These are phyloP conservation scores for Paracorniculantispora psalliotae DNA, from an alignment of 2,329 filamentous ascomycete genomes.

Conservation along the genomic window DNA sequence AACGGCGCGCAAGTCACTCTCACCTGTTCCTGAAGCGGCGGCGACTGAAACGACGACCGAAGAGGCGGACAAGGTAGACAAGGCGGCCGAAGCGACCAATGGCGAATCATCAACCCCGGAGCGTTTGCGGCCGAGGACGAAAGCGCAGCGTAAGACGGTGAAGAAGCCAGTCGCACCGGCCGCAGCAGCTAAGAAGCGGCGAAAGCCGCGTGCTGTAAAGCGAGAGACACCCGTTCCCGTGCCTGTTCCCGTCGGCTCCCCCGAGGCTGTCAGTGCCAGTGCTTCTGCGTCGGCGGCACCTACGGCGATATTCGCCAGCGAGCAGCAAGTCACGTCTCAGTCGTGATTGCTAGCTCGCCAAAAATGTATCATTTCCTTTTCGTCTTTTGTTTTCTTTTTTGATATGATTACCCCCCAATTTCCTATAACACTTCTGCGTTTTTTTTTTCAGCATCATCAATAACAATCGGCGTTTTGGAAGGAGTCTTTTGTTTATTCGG, in stretches of 20 bases:
- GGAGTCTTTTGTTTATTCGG: not conserved
- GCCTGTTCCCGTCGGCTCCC: not conserved
- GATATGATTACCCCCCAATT: not conserved
- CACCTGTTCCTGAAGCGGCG: not conserved
- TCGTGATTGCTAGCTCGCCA: not conserved
- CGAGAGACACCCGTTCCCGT: not conserved
- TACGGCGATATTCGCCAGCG: not conserved
- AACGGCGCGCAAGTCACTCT: not conserved
- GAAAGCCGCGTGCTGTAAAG: not conserved
- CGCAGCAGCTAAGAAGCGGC: not conserved
- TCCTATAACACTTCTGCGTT: not conserved
- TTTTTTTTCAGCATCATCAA: not conserved
- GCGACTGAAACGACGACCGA: too few relatives aligned
- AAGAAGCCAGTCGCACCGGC: not conserved
- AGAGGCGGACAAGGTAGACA: not conserved
- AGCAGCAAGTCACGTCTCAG: not conserved
- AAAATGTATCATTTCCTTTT: not conserved
- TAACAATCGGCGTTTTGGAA: not conserved
- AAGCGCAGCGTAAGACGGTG: not conserved
- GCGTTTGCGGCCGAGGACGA: constrained; percentile 2
- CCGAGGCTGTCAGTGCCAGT: not conserved
- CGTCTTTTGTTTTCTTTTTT: not conserved
- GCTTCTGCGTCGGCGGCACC: not conserved
- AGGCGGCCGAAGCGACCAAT: not conserved
- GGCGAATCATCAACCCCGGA: not conserved